Conservation (phyloP, 345 rosid species). For the Eucalyptus shirleyi region DNA sequence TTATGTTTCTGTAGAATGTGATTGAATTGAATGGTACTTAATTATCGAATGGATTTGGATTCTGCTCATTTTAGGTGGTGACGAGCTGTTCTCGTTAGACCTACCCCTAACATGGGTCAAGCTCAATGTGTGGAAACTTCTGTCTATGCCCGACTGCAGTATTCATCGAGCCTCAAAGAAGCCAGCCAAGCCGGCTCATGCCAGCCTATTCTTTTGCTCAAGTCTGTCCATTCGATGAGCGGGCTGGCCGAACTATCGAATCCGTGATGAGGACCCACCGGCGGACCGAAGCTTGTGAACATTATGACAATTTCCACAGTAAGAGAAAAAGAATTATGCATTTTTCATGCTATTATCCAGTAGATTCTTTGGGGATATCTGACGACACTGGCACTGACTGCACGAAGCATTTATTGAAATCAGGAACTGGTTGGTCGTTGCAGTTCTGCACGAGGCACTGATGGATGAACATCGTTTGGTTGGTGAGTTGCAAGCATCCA, state of each 20-base stretch:
- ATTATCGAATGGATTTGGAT: background rate
- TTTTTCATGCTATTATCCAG: background rate
- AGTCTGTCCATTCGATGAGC: background rate
- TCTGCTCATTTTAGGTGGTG: background rate
- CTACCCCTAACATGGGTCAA: background rate
- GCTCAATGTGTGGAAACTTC: background rate
- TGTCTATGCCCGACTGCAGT: background rate
- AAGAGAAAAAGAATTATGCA: background rate
- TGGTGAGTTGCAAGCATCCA: background rate
- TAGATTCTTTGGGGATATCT: background rate
- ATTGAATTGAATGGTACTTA: background rate
- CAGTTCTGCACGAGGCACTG: background rate
- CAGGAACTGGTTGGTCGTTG: background rate
- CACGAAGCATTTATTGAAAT: background rate
- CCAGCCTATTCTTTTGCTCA: background rate
- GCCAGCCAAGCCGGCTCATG: background rate
- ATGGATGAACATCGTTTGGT: background rate
- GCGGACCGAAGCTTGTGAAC: background rate
- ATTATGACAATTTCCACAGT: background rate
- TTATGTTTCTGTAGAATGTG: background rate
- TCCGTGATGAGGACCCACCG: background rate
- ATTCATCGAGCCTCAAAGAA: background rate
- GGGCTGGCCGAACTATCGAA: background rate
- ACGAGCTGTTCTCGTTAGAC: background rate
- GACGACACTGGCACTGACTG: background rate